Percentiles rank a stretch among this genome's conserved stretches.
Conservation (phyloP, 768 basidiomycete species). For the Leucocoprinus birnbaumii region DNA sequence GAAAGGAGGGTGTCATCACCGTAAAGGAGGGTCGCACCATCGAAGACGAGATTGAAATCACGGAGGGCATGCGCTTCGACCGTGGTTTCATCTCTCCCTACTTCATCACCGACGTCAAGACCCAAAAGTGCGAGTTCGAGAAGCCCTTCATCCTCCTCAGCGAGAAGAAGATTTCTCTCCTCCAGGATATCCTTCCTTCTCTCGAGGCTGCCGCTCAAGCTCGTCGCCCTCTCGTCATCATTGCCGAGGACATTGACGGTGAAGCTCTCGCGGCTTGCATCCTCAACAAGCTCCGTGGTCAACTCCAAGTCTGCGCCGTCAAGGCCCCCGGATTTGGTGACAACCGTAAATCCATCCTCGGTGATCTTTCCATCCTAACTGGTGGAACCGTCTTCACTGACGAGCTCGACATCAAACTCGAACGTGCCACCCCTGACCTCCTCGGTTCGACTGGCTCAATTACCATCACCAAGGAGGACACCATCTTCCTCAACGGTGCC, state of each 20-base stretch:
- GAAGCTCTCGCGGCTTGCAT: slow-evolving; percentile 98
- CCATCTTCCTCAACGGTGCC: slow-evolving; percentile 91
- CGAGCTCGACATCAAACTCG: slow-evolving; percentile 96
- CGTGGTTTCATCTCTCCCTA: slow-evolving; percentile 97
- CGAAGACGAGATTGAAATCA: slow-evolving; percentile 98
- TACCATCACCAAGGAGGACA: slow-evolving; percentile 97
- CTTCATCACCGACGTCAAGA: slow-evolving; percentile 98
- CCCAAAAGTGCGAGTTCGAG: slow-evolving; percentile 94
- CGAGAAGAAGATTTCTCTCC: slow-evolving; percentile 96
- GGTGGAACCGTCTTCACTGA: slow-evolving; percentile 98
- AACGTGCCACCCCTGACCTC: slow-evolving; percentile 82
- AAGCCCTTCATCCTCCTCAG: slow-evolving; percentile 91
- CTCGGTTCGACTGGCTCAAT: slow-evolving; percentile 90
- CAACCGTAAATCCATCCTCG: slow-evolving; percentile 98
- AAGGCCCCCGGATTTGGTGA: slow-evolving; percentile 99
- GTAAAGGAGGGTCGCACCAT: slow-evolving; percentile 99
- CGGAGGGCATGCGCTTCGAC: slow-evolving; percentile 99
- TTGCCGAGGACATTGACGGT: slow-evolving; percentile 97
- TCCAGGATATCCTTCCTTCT: slow-evolving; percentile 94
- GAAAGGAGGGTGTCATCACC: slow-evolving; percentile 99
- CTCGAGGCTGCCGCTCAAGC: slow-evolving; percentile 79
- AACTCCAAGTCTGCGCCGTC: slow-evolving; percentile 90
- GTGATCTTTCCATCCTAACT: slow-evolving; percentile 95
- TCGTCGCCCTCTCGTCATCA: slow-evolving; percentile 89
- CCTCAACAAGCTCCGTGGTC: slow-evolving; percentile 98